Evolutionary conservation across 768 basidiomycete genomes (phyloP).

Genomic region (Coprinopsis cinerea): DNA sequence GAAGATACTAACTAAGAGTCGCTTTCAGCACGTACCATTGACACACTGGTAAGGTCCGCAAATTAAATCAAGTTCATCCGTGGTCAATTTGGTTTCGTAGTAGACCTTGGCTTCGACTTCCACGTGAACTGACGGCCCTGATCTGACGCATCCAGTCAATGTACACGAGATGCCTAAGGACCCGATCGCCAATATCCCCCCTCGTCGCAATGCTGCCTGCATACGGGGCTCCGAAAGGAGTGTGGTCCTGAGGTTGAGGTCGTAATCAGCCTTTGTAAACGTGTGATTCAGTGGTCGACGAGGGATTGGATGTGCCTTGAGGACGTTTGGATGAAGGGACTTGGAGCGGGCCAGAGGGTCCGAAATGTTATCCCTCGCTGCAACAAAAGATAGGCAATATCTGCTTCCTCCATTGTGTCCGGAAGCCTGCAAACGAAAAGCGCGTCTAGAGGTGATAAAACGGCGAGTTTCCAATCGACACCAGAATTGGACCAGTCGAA

Average conservation of each 20-base stretch:
- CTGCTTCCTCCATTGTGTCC: not conserved
- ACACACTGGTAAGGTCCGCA: conserved; percentile 6
- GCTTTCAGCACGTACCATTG: not conserved
- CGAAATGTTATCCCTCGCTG: not conserved
- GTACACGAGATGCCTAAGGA: not conserved
- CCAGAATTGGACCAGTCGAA: not conserved
- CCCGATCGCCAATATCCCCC: not conserved
- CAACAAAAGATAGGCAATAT: not conserved
- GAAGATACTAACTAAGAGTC: not conserved
- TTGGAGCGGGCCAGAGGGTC: not conserved
- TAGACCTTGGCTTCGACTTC: too few relatives aligned
- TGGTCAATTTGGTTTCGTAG: not conserved
- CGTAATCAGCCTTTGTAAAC: conserved; percentile 1
- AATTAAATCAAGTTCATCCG: not conserved
- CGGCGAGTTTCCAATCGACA: not conserved
- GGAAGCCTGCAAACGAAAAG: not conserved
- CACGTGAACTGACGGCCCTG: not conserved
- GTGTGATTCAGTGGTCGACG: not conserved
- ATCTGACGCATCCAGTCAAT: not conserved
- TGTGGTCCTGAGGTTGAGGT: not conserved
- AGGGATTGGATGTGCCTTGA: not conserved
- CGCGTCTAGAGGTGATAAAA: not conserved
- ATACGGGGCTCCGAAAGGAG: not conserved
- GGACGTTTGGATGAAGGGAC: not conserved
- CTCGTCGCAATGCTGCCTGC: conserved; percentile 1